phyloP scores from a whole-genome alignment of 306 rosid species.

The Cercis canadensis region DNA sequence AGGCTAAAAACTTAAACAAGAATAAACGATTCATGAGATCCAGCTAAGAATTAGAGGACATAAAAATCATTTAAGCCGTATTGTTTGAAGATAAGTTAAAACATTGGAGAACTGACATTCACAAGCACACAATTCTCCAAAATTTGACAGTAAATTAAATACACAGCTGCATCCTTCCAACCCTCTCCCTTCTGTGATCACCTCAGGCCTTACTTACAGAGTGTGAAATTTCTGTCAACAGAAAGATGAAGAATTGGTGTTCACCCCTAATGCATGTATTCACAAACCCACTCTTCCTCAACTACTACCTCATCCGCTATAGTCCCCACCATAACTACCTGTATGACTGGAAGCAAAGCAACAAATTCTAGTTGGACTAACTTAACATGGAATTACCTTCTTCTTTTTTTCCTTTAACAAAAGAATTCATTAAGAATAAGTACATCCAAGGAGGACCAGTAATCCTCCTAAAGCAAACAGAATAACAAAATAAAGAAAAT shows the following conservation, averaged over 20 bases:
- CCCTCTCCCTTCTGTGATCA: not conserved
- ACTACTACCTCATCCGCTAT: not conserved
- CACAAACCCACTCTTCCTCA: not conserved
- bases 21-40: not conserved
- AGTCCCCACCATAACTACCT: not conserved
- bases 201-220: not conserved
- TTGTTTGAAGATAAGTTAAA: not conserved
- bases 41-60: not conserved
- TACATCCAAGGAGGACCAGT: too few relatives aligned
- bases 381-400: too few relatives aligned
- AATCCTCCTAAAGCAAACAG: too few relatives aligned
- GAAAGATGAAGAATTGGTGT: not conserved
- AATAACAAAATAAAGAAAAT: too few relatives aligned
- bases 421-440: too few relatives aligned
- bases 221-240: not conserved
- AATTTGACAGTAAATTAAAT: not conserved
- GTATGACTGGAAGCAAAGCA: not conserved
- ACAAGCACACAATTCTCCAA: not conserved
- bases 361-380: too few relatives aligned
- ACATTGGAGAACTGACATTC: not conserved
- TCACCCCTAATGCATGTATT: not conserved
- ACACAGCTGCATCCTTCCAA: not conserved
- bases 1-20: too few relatives aligned
- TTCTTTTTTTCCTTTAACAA: too few relatives aligned
- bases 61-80: not conserved